A percentile compares a stretch with the other conserved stretches of the same genome.
These are phyloP conservation scores for Myxozyma neotropica DNA, from an alignment of 805 yeast species.

Conservation along the genomic window DNA sequence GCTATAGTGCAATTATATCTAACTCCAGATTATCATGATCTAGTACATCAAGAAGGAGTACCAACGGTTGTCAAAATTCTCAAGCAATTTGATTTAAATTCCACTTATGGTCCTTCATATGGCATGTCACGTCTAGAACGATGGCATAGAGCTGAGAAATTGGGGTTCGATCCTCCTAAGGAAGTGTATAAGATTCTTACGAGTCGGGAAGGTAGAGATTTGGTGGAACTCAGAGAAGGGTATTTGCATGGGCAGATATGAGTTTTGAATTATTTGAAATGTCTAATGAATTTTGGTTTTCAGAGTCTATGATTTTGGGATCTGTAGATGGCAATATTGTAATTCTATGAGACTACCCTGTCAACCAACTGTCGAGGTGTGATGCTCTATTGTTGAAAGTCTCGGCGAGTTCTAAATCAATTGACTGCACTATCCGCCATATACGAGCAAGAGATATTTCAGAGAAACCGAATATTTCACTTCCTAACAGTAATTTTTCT, in stretches of 20 bases:
- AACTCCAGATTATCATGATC: constrained; percentile 15
- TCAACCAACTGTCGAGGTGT: too few relatives aligned
- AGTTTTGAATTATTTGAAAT: too few relatives aligned
- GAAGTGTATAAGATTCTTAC: constrained; percentile 40
- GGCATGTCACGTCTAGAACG: constrained; percentile 46
- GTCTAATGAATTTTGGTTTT: background rate
- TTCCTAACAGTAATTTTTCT: too few relatives aligned
- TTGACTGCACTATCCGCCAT: too few relatives aligned
- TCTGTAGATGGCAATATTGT: too few relatives aligned
- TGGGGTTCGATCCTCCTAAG: constrained; percentile 46
- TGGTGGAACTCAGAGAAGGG: constrained; percentile 16
- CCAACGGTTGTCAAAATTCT: constrained; percentile 40
- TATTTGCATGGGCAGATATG: constrained; percentile 35
- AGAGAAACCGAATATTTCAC: too few relatives aligned
- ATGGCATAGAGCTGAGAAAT: constrained; percentile 45
- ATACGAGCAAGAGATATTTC: too few relatives aligned
- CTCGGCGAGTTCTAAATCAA: too few relatives aligned
- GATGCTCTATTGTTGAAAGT: too few relatives aligned
- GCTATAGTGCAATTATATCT: background rate
- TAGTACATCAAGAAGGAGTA: constrained; percentile 42
- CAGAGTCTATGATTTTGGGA: too few relatives aligned
- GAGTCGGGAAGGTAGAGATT: constrained; percentile 26
- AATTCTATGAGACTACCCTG: too few relatives aligned
- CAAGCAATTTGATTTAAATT: constrained; percentile 42
- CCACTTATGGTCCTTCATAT: constrained; percentile 45